Evolutionary conservation across 768 basidiomycete species (phyloP), one percentile per base, ranked within the genome.

Genomic region (Rhodosporidiobolus sp.): DNA sequence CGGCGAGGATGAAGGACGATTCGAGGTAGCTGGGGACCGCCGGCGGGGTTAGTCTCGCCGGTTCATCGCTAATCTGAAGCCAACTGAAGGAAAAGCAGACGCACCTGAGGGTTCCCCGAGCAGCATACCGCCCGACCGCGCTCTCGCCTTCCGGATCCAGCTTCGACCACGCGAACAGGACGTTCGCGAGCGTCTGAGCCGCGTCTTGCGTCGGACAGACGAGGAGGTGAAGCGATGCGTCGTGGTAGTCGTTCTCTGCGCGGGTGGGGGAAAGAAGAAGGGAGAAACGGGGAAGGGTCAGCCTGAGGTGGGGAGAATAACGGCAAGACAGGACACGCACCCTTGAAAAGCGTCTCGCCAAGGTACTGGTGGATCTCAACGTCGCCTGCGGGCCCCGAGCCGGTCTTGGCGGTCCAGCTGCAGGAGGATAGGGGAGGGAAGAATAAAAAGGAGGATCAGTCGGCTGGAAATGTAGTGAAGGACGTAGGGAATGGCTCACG

Each of bases 1-100:
- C 91, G 8, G 91, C 91, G n/a, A 92, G 87, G 78, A 99, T 89
- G 74, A 93, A 93, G 24, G 92, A 91, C 64, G 92, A 91, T 72
- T 79, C 77, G 52, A 83, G 79, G 79, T 80, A 82, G 32, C 81
- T 82, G 76, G 3, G 50, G 0, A 14, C 6, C 6, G 17, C 14
- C 0, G n/a, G n/a, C n/a, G 8, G 11, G 35, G 4, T 28, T 20
- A 54, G 22, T 28, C 46, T 50, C 30, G 35, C 43, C 43, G n/a
- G 26, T 8, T 30, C 26, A 38, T 30, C 30, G n/a, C n/a, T 50
- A 67, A 26, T 30, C 30, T 22, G 11, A 14, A 67, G n/a, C 54
- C 16, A 20, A 38, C 30, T 22, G 11, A 14, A 67, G n/a, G 57
- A 19, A 20, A 38, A 72, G n/a, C 11, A 3, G 46, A 85, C 89